phyloP scores from a whole-genome alignment of 345 rosid genomes.

The Hypericum androsaemum region DNA sequence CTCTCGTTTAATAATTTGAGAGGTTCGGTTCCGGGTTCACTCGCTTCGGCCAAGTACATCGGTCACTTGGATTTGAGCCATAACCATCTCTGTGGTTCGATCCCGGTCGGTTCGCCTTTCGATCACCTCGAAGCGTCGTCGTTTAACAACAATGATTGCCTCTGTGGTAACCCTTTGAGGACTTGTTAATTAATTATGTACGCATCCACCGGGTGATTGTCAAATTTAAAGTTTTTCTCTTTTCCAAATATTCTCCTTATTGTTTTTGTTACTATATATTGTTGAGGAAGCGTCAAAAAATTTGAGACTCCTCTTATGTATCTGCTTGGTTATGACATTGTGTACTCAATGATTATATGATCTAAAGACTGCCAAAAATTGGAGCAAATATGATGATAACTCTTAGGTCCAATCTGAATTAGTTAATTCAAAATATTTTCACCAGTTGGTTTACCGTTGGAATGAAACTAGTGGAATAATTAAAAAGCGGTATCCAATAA shows the following conservation, averaged over 20 bases:
- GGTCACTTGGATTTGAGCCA: conserved; percentile 86
- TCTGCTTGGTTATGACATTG: no score
- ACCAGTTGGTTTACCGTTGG: no score
- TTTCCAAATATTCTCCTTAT: neutral
- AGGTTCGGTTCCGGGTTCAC: conserved; percentile 58
- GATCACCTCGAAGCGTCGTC: conserved; percentile 65
- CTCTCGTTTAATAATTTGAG: conserved; percentile 53
- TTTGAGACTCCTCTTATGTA: no score
- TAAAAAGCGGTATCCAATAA: no score
- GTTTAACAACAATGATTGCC: conserved; percentile 57
- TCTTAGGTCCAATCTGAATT: no score
- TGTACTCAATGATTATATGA: no score
- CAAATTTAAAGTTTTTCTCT: neutral
- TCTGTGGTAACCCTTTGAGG: conserved; percentile 73
- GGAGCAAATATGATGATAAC: no score
- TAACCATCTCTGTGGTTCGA: conserved; percentile 79
- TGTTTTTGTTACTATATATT: no score
- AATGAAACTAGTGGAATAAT: no score
- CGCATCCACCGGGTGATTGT: neutral
- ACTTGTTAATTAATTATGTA: conserved; percentile 37
- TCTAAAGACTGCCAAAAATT: no score
- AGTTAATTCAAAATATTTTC: no score
- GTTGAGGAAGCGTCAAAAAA: no score
- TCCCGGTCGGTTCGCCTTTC: conserved; percentile 74
- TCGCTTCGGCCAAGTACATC: conserved; percentile 47